Conservation (phyloP, 257 asterid species). For the Solanum appendiculatum region DNA sequence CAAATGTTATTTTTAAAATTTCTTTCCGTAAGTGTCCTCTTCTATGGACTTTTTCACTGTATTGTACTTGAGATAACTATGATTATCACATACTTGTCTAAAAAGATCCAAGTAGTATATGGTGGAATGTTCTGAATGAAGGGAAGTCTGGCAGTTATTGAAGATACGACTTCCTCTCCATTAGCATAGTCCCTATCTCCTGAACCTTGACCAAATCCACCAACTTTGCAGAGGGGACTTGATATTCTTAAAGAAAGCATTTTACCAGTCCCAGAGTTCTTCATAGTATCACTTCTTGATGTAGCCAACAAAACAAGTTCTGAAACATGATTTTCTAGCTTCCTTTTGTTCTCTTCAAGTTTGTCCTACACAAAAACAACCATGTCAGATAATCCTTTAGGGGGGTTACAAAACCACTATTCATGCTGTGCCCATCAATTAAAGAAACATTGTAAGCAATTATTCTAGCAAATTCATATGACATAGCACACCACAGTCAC, state of each 20-base stretch:
- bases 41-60: background rate
- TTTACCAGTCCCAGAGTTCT: conserved; percentile 28
- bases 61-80: background rate
- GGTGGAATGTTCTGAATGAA: conserved; percentile 56
- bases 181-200: conserved; percentile 45
- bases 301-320: conserved; percentile 36
- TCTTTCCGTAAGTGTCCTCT: background rate
- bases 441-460: background rate
- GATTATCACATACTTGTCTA: conserved; percentile 50
- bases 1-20: background rate
- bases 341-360: conserved; percentile 40
- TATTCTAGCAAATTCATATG: background rate
- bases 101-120: conserved; percentile 89
- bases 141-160: conserved; percentile 64
- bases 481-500: background rate
- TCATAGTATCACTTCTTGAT: conserved; percentile 36
- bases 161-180: conserved; percentile 48
- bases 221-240: conserved; percentile 50
- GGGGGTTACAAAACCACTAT: background rate
- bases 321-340: conserved; percentile 34
- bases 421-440: background rate
- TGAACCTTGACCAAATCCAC: conserved; percentile 39
- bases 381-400: background rate
- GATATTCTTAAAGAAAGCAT: conserved; percentile 54
- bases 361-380: conserved; percentile 38